A percentile compares a stretch with the other conserved stretches of the same genome.
Conservation (phyloP, 2,329 filamentous ascomycete species). For the Alternaria gaisen region DNA sequence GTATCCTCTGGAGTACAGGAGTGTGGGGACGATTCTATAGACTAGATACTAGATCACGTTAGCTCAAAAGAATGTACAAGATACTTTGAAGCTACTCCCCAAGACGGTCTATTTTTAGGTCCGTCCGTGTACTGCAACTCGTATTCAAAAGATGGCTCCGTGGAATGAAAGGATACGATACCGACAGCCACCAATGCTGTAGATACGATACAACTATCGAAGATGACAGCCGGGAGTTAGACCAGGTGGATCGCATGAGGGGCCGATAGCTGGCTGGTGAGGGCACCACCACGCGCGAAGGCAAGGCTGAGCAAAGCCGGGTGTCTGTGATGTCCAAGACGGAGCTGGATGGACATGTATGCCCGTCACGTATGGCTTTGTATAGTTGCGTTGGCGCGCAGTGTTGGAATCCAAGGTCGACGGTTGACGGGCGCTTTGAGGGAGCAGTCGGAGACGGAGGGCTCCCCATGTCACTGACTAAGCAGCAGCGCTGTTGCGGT, state of each 20-base stretch:
- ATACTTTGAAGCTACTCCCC: slow-evolving; percentile 1
- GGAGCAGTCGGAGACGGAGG: neutral
- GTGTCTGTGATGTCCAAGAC: neutral
- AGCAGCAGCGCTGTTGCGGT: slow-evolving; percentile 17
- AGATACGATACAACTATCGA: slow-evolving; percentile 14
- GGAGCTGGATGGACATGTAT: neutral
- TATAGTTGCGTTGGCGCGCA: neutral
- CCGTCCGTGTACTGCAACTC: slow-evolving; percentile 5
- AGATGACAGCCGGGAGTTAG: neutral
- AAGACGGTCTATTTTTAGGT: slow-evolving; percentile 25
- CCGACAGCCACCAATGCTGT: slow-evolving; percentile 15
- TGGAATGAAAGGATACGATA: slow-evolving; percentile 5
- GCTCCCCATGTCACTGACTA: slow-evolving; percentile 17
- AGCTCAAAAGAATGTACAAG: slow-evolving; percentile 2
- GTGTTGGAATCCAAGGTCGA: neutral
- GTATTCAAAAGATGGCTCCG: slow-evolving; percentile 9
- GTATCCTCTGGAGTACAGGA: slow-evolving; percentile 3
- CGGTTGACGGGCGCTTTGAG: neutral
- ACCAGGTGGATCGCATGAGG: neutral
- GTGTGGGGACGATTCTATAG: slow-evolving; percentile 4
- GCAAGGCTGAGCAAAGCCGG: neutral
- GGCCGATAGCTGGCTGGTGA: slow-evolving; percentile 1
- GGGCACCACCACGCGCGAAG: neutral
- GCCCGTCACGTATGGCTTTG: neutral
- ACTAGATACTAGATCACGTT: slow-evolving; percentile 6